Base-by-base conservation (phyloP, 371 early-diverging fungal genomes). In the Chytridium lagenaria region DNA sequence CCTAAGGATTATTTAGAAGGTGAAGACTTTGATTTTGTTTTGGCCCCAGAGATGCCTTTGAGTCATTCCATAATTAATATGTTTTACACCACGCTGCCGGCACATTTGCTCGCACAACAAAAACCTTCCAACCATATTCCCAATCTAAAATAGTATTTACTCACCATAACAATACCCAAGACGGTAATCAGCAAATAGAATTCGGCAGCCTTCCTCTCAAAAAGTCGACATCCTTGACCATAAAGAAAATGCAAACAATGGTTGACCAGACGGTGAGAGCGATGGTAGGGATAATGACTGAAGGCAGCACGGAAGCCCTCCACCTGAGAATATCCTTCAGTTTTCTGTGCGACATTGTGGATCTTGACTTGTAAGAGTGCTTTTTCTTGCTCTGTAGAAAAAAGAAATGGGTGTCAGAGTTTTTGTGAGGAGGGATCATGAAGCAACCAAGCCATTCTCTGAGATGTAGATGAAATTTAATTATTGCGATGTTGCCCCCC, bases 81-180 rank as follows among this genome's bases (percentile, higher is more conserved):
- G n/a, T n/a, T n/a, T n/a, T n/a, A n/a, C n/a, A n/a, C n/a, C n/a
- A n/a, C 44, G 44, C 44, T 44, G 44, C 19, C 12, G 44, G 44
- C 7, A 19, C 44, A 44, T 44, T 44, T 19, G n/a, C n/a, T n/a
- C n/a, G n/a, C n/a, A n/a, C n/a, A n/a, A n/a, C n/a, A n/a, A n/a
- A n/a, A n/a, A n/a, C n/a, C n/a, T n/a, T n/a, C n/a, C n/a, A n/a
- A n/a, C n/a, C n/a, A n/a, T n/a, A n/a, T n/a, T n/a, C n/a, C n/a
- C n/a, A n/a, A n/a, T n/a, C n/a, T n/a, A n/a, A n/a, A n/a, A n/a
- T n/a, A n/a, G n/a, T n/a, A n/a, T n/a, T n/a, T n/a, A n/a, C n/a
- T n/a, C n/a, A n/a, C 78, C 79, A 83, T 76, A 16, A 80, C 81
- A 12, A 77, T 59, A 68, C 76, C 74, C 31, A 80, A 63, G 38